Evolutionary conservation across 1,284 basidiomycete species (phyloP), one percentile per base, ranked within the genome.

Genomic region (Apiotrichum porosum): DNA sequence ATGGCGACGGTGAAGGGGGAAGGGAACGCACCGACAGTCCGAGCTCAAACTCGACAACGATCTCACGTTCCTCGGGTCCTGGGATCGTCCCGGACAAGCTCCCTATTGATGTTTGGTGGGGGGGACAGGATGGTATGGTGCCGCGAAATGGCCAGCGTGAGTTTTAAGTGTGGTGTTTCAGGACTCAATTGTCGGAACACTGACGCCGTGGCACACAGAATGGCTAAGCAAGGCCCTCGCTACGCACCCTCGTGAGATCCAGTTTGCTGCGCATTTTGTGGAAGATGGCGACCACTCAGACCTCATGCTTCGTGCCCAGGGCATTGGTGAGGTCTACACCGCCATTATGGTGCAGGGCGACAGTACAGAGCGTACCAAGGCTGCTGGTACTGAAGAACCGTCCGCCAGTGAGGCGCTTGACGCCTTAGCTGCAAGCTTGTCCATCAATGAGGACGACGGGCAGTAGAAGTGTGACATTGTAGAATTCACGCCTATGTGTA

Each of bases 71-170:
- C n/a, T n/a, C n/a, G n/a, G n/a, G n/a, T n/a, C n/a, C n/a, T n/a
- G n/a, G n/a, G n/a, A n/a, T n/a, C n/a, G n/a, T n/a, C n/a, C n/a
- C n/a, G n/a, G 42, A 35, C 15, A 41, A 30, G 10, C 33, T 57
- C 10, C 17, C 31, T 5, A 37, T 57, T 23, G 42, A 51, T 9
- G 47, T 53, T 15, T 57, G 55, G 55, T 57, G 55, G 55, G 55
- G 55, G 24, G 55, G 48, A 6, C 32, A 46, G 38, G 55, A 57
- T 40, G 55, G 48, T 32, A 57, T 57, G 55, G 55, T 57, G 23
- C 55, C 55, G 14, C n/a, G 23, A 6, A 57, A 57, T 24, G 55
- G 55, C 12, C 51, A 53, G 39, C 21, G 45, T 54, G 44, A 31
- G 52, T 42, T 9, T 4, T 28, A 13, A 5, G 21, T 19, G n/a